Evolutionary conservation across 225 moss, liverwort and hornwort genomes (phyloP), one percentile per base, ranked within the genome.

Genomic region (Thuidium tamariscinum): DNA sequence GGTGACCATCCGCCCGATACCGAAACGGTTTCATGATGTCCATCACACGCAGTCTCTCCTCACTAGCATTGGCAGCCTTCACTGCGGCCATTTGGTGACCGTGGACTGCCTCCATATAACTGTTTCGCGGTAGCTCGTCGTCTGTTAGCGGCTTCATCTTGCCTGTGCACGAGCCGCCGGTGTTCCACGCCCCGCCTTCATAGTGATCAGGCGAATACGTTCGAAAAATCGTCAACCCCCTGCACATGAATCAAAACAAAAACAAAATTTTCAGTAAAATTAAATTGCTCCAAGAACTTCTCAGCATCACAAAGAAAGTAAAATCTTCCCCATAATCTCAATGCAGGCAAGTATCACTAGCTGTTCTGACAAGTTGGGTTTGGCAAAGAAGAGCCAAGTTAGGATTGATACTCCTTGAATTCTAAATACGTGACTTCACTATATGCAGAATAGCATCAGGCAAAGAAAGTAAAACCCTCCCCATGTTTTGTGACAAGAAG

Each of bases 181-280:
- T 92, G 86, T 97, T 93, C 98, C 98, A 98, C 2, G 67, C 85
- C 26, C 98, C 98, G 3, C 95, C 95, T 57, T 92, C 89, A 51
- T 98, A 98, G 87, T 98, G 98, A 77, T 98, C 94, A 2, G 98
- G 97, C 29, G 97, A 94, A 52, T 89, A 98, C 2, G 98, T 96
- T 68, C 95, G 90, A 27, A 97, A 86, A 13, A 98, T 91, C 3
- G 95, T 97, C 27, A 98, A 83, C 2, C 98, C 98, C 69, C 94
- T 94, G 81, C 81, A 62, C 52, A 52, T 15, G n/a, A 46, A 62
- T 46, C 30, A 44, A 79, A 59, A 16, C 21, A 13, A 32, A 36
- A 39, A 13, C 19, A 41, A 75, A 75, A 3, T 11, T 30, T 42
- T 79, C 44, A 61, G 9, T 79, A 19, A 13, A 59, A 22, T 41